These are phyloP conservation scores for Anaeramoeba flamelloides DNA, from an alignment of 78 protist species.

Conservation along the genomic window DNA sequence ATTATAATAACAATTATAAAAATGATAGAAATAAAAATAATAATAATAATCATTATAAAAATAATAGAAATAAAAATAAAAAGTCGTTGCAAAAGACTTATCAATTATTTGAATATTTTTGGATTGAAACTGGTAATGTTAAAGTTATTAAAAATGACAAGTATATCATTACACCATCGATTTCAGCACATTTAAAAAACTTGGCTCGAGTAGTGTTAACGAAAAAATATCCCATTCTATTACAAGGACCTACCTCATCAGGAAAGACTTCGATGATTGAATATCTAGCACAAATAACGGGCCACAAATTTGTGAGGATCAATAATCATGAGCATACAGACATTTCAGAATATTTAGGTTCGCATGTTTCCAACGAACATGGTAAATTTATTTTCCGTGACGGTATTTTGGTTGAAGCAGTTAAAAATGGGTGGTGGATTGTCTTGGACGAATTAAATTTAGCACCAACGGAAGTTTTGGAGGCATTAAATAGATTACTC, in stretches of 20 bases:
- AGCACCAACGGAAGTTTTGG: constrained; percentile 96
- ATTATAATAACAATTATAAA: too few species aligned
- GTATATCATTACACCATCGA: constrained; percentile 44
- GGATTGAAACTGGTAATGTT: constrained; percentile 42
- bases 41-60: too few species aligned
- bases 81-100: not conserved
- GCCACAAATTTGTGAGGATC: constrained; percentile 71
- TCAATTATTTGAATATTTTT: constrained; percentile 54
- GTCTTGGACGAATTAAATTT: constrained; percentile 97
- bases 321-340: constrained; percentile 99
- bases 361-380: constrained; percentile 51
- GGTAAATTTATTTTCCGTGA: constrained; percentile 73
- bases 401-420: constrained; percentile 85
- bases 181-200: constrained; percentile 29
- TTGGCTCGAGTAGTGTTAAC: constrained; percentile 58
- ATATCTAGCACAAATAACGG: constrained; percentile 63
- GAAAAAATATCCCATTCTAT: constrained; percentile 54
- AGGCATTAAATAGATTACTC: constrained; percentile 94
- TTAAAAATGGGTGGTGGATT: constrained; percentile 92
- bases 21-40: too few species aligned
- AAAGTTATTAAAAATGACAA: not conserved
- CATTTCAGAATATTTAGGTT: constrained; percentile 94
- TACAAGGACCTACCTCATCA: constrained; percentile 39
- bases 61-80: too few species aligned
- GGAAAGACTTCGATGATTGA: constrained; percentile 31